phyloP scores from a whole-genome alignment of 495 filamentous ascomycete species.

The Gamarada debralockiae region DNA sequence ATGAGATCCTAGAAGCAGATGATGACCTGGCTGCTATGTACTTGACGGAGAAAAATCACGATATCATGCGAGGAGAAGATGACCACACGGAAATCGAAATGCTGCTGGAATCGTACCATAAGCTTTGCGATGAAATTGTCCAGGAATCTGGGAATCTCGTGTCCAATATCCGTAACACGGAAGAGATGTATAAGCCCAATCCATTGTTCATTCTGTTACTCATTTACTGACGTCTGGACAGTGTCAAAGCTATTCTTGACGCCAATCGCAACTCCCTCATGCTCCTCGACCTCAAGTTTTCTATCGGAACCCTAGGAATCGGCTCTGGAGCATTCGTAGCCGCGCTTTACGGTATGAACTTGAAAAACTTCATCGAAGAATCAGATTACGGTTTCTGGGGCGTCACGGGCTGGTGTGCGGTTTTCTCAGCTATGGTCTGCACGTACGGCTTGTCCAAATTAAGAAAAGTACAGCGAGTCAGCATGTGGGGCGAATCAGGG shows the following conservation, averaged over 20 bases:
- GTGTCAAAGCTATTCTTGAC: conserved; percentile 94
- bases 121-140: conserved; percentile 96
- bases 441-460: conserved; percentile 77
- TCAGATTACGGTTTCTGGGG: conserved; percentile 82
- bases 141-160: conserved; percentile 90
- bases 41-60: conserved; percentile 75
- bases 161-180: conserved; percentile 93
- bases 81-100: conserved; percentile 97
- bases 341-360: conserved; percentile 98
- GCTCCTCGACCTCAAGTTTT: conserved; percentile 95
- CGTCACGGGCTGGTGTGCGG: conserved; percentile 64
- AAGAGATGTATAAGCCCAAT: conserved; percentile 76
- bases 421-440: conserved; percentile 72
- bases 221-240: conserved; percentile 31
- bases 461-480: conserved; percentile 81
- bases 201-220: not conserved
- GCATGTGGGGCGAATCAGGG: conserved; percentile 58
- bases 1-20: conserved; percentile 95
- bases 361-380: conserved; percentile 98
- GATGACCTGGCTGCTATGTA: conserved; percentile 97
- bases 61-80: conserved; percentile 70
- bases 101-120: conserved; percentile 94
- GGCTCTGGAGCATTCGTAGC: conserved; percentile 92
- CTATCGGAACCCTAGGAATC: conserved; percentile 87
- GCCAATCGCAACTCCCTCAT: conserved; percentile 98